Evolutionary conservation across 2,329 filamentous ascomycete genomes (phyloP).

Genomic region (Dryadomyces sulphureus): DNA sequence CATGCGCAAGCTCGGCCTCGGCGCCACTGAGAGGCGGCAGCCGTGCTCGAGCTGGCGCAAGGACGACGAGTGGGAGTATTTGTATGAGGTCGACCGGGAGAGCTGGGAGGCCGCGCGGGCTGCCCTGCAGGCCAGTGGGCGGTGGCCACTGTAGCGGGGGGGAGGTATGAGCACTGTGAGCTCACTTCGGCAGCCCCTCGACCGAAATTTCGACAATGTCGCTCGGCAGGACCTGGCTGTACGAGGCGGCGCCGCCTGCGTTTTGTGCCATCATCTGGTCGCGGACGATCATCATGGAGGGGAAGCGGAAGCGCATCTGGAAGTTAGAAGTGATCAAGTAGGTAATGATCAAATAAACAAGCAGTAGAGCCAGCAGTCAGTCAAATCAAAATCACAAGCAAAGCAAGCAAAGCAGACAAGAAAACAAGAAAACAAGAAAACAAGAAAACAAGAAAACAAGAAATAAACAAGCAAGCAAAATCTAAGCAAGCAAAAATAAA

Average conservation of each 20-base stretch:
- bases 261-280: conserved; percentile 17
- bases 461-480: no score
- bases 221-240: neutral
- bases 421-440: no score
- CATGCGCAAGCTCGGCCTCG: neutral
- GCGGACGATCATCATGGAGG: conserved; percentile 44
- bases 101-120: neutral
- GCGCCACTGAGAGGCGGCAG: neutral
- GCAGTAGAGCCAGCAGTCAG: no score
- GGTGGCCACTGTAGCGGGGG: neutral
- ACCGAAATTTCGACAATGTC: no score
- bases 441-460: no score
- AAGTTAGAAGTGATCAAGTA: neutral
- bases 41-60: conserved; percentile 1
- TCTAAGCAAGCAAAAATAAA: no score
- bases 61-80: neutral
- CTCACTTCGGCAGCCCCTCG: no score
- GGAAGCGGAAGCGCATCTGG: conserved; percentile 41
- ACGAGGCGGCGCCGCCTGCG: neutral
- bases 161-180: neutral
- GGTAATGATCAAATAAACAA: neutral
- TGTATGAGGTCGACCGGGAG: neutral
- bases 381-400: neutral
- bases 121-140: neutral
- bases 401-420: neutral